phyloP scores from a whole-genome alignment of 2,329 filamentous ascomycete genomes.

The Paecilomyces fulvus region DNA sequence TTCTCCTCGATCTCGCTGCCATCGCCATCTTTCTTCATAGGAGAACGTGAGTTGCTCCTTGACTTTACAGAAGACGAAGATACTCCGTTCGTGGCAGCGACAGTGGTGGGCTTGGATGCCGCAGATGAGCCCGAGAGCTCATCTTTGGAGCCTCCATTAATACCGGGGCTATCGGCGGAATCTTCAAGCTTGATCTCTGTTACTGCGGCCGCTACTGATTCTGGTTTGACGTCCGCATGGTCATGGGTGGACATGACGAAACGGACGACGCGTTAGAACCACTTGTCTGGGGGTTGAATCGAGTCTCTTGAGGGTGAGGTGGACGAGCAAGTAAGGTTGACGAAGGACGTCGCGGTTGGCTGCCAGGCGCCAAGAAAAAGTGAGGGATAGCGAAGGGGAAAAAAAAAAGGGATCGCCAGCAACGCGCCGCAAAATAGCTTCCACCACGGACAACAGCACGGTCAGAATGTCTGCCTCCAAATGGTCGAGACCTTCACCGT shows the following conservation, averaged over 20 bases:
- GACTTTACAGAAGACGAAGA: conserved; percentile 14
- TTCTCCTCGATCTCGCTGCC: conserved; percentile 42
- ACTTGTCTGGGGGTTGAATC: conserved; percentile 7
- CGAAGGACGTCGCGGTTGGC: conserved; percentile 4
- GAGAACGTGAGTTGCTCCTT: conserved; percentile 14
- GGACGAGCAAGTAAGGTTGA: conserved; percentile 3
- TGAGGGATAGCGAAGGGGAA: conserved; percentile 2
- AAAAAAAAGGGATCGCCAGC: background rate
- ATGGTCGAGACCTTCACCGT: background rate
- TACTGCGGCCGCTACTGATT: conserved; percentile 26
- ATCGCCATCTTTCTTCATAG: conserved; percentile 23
- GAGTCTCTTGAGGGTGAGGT: conserved; percentile 4
- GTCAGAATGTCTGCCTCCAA: background rate
- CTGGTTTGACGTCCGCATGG: conserved; percentile 30
- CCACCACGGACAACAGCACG: background rate
- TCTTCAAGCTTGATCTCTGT: conserved; percentile 28
- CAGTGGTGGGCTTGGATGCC: background rate
- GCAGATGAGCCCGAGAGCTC: conserved; percentile 4
- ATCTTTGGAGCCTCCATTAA: conserved; percentile 15
- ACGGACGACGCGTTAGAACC: conserved; percentile 19
- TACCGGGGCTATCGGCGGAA: conserved; percentile 13
- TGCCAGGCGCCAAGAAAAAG: conserved; percentile 8
- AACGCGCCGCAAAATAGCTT: background rate
- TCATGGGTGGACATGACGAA: conserved; percentile 37
- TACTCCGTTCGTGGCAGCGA: conserved; percentile 5